A percentile compares a stretch with the other conserved stretches of the same genome.
Conservation (phyloP, 73 alveolate species). For the Paraurostyla sp. region DNA sequence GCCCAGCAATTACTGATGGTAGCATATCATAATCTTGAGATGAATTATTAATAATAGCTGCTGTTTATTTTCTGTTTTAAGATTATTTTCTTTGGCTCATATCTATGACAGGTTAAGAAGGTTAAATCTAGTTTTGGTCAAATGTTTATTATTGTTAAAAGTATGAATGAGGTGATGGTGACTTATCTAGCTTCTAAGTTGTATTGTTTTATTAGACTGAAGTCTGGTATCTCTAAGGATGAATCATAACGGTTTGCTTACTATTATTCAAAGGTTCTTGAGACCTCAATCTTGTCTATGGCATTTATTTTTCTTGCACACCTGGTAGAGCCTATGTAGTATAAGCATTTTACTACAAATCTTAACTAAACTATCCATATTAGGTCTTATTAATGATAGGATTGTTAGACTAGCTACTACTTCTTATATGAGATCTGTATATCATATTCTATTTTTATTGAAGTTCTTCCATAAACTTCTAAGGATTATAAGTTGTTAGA, state of each 20-base stretch:
- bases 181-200: not conserved
- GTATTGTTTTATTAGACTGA: not conserved
- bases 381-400: not conserved
- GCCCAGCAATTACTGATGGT: conserved; percentile 9
- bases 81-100: conserved; percentile 12
- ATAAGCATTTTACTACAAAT: not conserved
- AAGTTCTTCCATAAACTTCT: conserved; percentile 26
- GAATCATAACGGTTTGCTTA: not conserved
- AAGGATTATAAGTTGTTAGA: conserved; percentile 74
- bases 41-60: not conserved
- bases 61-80: conserved; percentile 17
- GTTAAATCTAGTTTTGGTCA: no score
- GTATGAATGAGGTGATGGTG: conserved; percentile 45
- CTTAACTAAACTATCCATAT: conserved; percentile 38
- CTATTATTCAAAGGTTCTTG: not conserved
- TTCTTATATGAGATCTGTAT: conserved; percentile 31
- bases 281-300: not conserved
- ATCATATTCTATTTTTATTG: not conserved
- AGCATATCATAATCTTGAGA: not conserved
- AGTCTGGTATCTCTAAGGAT: not conserved
- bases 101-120: conserved; percentile 6
- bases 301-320: not conserved
- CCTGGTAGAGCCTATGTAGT: not conserved
- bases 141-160: conserved; percentile 7
- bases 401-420: conserved; percentile 17